Percentiles rank a stretch among this genome's conserved stretches.
Conservation (phyloP, 805 yeast species). For the Yamadazyma laniorum region DNA sequence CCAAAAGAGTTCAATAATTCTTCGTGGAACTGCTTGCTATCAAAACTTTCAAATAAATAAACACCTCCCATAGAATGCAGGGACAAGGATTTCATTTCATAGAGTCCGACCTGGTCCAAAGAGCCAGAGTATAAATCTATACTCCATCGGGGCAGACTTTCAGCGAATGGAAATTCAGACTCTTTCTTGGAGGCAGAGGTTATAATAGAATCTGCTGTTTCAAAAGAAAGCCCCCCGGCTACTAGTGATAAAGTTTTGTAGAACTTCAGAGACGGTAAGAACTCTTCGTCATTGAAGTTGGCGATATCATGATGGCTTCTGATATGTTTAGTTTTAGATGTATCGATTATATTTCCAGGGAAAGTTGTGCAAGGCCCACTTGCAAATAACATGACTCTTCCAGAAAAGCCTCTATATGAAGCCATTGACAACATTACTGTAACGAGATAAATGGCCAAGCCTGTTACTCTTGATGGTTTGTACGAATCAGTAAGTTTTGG, state of each 20-base stretch:
- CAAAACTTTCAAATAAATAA: slow-evolving; percentile 29
- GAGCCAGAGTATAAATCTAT: slow-evolving; percentile 36
- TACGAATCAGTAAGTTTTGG: slow-evolving; percentile 26
- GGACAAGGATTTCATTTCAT: slow-evolving; percentile 39
- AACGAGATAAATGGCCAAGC: slow-evolving; percentile 30
- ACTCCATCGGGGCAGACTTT: slow-evolving; percentile 24
- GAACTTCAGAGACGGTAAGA: slow-evolving; percentile 25
- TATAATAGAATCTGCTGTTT: slow-evolving; percentile 16
- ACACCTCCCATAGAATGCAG: slow-evolving; percentile 34
- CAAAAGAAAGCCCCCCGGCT: slow-evolving; percentile 27
- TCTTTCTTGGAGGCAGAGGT: slow-evolving; percentile 19
- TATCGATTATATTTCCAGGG: slow-evolving; percentile 34
- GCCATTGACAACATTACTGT: slow-evolving; percentile 20
- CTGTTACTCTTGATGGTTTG: slow-evolving; percentile 35
- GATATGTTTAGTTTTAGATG: slow-evolving; percentile 13
- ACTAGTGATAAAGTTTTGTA: slow-evolving; percentile 26
- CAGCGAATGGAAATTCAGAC: slow-evolving; percentile 20
- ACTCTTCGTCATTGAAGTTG: slow-evolving; percentile 27
- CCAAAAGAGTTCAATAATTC: slow-evolving; percentile 1
- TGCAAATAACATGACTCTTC: slow-evolving; percentile 28
- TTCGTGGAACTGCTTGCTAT: slow-evolving; percentile 16
- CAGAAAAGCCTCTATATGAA: slow-evolving; percentile 22
- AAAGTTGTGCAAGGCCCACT: slow-evolving; percentile 39
- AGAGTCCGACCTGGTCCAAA: slow-evolving; percentile 42
- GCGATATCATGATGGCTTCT: slow-evolving; percentile 37